These are phyloP conservation scores for Mentha longifolia DNA, from an alignment of 257 asterid species.

Conservation along the genomic window DNA sequence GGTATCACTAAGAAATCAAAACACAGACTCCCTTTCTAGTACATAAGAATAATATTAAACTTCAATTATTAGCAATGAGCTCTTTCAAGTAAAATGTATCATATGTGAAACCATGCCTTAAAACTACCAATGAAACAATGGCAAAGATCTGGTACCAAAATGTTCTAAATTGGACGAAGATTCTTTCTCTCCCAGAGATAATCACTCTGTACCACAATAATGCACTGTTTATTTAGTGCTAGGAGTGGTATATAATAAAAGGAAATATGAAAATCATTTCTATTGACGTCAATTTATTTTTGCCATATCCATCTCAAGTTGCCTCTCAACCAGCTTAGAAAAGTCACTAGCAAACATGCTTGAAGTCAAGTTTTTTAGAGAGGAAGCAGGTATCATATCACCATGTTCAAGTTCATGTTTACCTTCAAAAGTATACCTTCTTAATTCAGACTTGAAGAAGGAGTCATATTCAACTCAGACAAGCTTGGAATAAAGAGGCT, in stretches of 20 bases:
- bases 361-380: not conserved
- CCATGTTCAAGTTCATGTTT: not conserved
- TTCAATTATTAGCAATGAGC: not conserved
- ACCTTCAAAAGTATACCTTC: not conserved
- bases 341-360: not conserved
- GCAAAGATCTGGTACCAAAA: not conserved
- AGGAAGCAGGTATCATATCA: constrained; percentile 3
- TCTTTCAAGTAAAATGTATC: constrained; percentile 3
- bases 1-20: constrained; percentile 4
- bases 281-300: not conserved
- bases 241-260: not conserved
- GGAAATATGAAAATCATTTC: not conserved
- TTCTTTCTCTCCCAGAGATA: not conserved
- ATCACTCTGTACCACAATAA: constrained; percentile 5
- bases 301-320: not conserved
- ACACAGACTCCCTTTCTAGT: not conserved
- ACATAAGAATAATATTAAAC: no score
- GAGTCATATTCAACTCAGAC: not conserved
- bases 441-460: constrained; percentile 7
- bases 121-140: not conserved
- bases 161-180: not conserved
- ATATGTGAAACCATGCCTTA: not conserved
- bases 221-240: not conserved
- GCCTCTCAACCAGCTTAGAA: constrained; percentile 7
- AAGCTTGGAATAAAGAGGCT: not conserved